A percentile compares a stretch with the other conserved stretches of the same genome.
phyloP scores from a whole-genome alignment of 2,329 filamentous ascomycete species.

The Diplodia scrobiculata region DNA sequence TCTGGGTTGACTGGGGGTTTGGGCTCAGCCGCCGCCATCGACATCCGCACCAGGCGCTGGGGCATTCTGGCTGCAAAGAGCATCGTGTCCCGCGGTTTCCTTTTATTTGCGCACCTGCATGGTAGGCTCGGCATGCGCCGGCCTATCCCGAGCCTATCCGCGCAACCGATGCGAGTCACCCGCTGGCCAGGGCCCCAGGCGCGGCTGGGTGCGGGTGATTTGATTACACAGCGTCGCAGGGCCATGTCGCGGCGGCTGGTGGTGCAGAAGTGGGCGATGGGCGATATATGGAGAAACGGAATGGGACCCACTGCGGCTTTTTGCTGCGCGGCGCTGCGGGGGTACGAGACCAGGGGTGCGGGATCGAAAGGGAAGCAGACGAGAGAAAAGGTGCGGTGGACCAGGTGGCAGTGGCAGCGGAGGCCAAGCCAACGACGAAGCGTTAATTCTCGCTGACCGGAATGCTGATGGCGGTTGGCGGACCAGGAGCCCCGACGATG shows the following conservation, averaged over 20 bases:
- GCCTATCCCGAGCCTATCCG: slow-evolving; percentile 22
- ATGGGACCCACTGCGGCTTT: slow-evolving; percentile 18
- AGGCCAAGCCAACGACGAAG: neutral
- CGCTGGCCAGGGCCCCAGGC: neutral
- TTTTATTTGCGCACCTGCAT: neutral
- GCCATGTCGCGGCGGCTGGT: neutral
- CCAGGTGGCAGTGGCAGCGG: neutral
- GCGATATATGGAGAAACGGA: slow-evolving; percentile 13
- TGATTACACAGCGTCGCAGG: neutral
- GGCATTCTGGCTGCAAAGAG: slow-evolving; percentile 16
- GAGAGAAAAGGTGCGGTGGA: neutral
- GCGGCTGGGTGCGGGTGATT: slow-evolving; percentile 16
- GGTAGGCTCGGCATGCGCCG: slow-evolving; percentile 11
- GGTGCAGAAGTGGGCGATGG: slow-evolving; percentile 3
- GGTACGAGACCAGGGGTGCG: slow-evolving; percentile 4
- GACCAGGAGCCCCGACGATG: neutral
- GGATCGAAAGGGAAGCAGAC: slow-evolving; percentile 2
- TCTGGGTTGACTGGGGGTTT: neutral
- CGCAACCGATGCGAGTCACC: neutral
- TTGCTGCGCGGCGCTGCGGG: slow-evolving; percentile 20
- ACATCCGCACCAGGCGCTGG: neutral
- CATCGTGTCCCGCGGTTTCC: neutral
- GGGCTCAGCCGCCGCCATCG: slow-evolving; percentile 2
- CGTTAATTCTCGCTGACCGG: slow-evolving; percentile 4
- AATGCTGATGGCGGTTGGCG: neutral